phyloP scores from a whole-genome alignment of 2,329 filamentous ascomycete genomes.

The Fusarium veterinarium region DNA sequence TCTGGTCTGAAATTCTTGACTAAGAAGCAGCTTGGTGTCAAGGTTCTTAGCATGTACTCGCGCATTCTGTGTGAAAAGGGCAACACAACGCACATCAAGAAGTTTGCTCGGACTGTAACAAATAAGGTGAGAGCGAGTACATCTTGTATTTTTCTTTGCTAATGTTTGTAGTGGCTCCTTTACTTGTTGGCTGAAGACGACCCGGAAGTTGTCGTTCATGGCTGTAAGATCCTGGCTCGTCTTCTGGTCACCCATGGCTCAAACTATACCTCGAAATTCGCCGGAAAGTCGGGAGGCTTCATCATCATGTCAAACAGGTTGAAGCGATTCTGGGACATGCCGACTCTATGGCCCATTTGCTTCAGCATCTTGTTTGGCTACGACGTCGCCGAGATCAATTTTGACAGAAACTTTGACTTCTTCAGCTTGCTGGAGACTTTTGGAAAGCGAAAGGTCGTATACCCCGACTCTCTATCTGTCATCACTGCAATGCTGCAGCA shows the following conservation, averaged over 20 bases:
- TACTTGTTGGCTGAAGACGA: slow-evolving; percentile 92
- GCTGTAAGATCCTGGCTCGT: slow-evolving; percentile 84
- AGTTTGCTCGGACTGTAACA: slow-evolving; percentile 93
- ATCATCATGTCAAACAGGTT: slow-evolving; percentile 84
- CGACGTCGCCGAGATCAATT: slow-evolving; percentile 80
- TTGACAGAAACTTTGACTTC: slow-evolving; percentile 79
- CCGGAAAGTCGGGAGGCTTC: slow-evolving; percentile 86
- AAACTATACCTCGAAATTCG: slow-evolving; percentile 86
- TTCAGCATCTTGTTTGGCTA: slow-evolving; percentile 89
- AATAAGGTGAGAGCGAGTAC: slow-evolving; percentile 75
- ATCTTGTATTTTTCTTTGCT: background rate
- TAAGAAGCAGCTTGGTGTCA: slow-evolving; percentile 78
- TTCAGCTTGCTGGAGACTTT: slow-evolving; percentile 81
- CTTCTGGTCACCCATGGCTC: slow-evolving; percentile 85
- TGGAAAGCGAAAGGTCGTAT: slow-evolving; percentile 72
- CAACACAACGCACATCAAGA: slow-evolving; percentile 77
- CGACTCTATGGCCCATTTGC: slow-evolving; percentile 86
- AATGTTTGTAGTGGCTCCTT: slow-evolving; percentile 77
- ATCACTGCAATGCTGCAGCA: slow-evolving; percentile 89
- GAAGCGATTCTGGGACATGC: slow-evolving; percentile 88
- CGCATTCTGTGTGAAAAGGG: slow-evolving; percentile 80
- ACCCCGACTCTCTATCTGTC: slow-evolving; percentile 82
- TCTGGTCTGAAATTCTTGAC: slow-evolving; percentile 58
- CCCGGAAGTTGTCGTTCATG: slow-evolving; percentile 82
- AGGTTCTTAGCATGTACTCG: slow-evolving; percentile 81